Conservation (phyloP, 306 rosid species). For the Lathyrus sativus region DNA sequence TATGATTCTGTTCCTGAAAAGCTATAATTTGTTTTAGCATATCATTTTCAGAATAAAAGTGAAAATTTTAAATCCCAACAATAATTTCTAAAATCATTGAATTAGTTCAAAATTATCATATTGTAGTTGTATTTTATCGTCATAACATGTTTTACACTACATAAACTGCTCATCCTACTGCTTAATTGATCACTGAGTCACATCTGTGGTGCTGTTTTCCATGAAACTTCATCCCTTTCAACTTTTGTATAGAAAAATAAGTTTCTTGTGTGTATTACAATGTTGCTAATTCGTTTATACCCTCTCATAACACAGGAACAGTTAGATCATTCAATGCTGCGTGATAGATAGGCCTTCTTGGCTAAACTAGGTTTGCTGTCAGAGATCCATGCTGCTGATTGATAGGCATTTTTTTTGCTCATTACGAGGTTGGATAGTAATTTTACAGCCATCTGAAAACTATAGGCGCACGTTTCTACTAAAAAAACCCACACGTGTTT, state of each 20-base stretch:
- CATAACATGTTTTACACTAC: neutral
- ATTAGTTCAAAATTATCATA: neutral
- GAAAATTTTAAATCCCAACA: too few relatives aligned
- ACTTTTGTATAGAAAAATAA: neutral
- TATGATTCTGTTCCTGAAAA: conserved; percentile 3
- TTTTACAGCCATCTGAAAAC: neutral
- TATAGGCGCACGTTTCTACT: neutral
- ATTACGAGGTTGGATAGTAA: conserved; percentile 4
- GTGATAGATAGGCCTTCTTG: conserved; percentile 17
- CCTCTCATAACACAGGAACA: conserved; percentile 44
- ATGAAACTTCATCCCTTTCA: neutral
- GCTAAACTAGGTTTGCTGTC: conserved; percentile 18
- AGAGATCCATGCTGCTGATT: conserved; percentile 16
- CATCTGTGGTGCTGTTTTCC: conserved; percentile 6
- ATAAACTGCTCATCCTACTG: neutral
- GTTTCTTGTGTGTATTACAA: neutral
- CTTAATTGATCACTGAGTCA: conserved; percentile 8
- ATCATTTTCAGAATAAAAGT: too few relatives aligned
- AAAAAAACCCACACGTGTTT: neutral
- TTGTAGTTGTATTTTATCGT: conserved; percentile 9
- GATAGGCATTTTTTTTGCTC: neutral
- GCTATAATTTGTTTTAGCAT: too few relatives aligned
- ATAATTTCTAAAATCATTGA: neutral
- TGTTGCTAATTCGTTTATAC: conserved; percentile 23
- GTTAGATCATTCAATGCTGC: conserved; percentile 27